Evolutionary conservation across 768 basidiomycete genomes (phyloP).

Genomic region (Hygrophorus pudorinus): DNA sequence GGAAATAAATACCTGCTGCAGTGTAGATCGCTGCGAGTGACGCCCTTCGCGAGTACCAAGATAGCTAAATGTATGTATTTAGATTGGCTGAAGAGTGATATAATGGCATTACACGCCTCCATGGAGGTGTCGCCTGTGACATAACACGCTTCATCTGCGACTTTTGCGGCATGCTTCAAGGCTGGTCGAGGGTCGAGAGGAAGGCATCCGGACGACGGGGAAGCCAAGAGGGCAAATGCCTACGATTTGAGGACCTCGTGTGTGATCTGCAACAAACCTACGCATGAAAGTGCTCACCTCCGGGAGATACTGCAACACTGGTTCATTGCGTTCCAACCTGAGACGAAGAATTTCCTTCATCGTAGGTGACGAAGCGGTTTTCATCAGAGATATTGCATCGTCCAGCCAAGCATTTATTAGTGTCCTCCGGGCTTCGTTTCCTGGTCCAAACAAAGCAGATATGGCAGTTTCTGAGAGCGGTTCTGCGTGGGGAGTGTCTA

Average conservation of each 20-base stretch:
- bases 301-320: slow-evolving; percentile 53
- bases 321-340: slow-evolving; percentile 56
- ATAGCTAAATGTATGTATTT: slow-evolving; percentile 31
- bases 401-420: slow-evolving; percentile 70
- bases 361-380: slow-evolving; percentile 14
- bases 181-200: slow-evolving; percentile 53
- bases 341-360: slow-evolving; percentile 44
- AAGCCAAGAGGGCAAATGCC: slow-evolving; percentile 66
- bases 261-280: background rate
- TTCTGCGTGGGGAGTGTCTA: slow-evolving; percentile 39
- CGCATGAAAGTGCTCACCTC: slow-evolving; percentile 36
- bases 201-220: slow-evolving; percentile 36
- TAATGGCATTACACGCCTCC: slow-evolving; percentile 34
- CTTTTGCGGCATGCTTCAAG: slow-evolving; percentile 43
- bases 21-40: slow-evolving; percentile 60
- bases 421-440: slow-evolving; percentile 51
- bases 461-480: slow-evolving; percentile 66
- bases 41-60: slow-evolving; percentile 65
- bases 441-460: slow-evolving; percentile 62
- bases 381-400: slow-evolving; percentile 50
- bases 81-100: background rate
- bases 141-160: slow-evolving; percentile 68
- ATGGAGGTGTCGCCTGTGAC: slow-evolving; percentile 41
- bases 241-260: slow-evolving; percentile 15
- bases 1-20: slow-evolving; percentile 42